Evolutionary conservation across 2,329 filamentous ascomycete species (phyloP).

Genomic region (Aureobasidium sp.): DNA sequence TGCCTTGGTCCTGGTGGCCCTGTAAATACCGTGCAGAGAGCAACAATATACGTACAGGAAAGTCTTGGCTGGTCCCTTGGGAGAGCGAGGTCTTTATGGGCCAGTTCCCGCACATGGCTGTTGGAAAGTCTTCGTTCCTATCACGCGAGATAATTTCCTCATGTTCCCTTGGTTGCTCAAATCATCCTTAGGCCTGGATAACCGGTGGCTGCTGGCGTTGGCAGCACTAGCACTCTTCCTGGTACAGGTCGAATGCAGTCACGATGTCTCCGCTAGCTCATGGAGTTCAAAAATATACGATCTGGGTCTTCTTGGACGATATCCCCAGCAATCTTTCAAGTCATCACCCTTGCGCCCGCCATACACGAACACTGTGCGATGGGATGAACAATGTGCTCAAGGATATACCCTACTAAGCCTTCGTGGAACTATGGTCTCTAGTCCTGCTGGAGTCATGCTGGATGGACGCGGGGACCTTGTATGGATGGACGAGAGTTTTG

Average conservation of each 20-base stretch:
- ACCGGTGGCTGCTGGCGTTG: neutral
- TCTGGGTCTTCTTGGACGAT: constrained; percentile 3
- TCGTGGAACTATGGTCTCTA: constrained; percentile 26
- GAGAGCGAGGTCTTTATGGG: neutral
- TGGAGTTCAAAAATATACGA: neutral
- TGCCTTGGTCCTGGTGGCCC: neutral
- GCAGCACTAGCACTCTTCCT: neutral
- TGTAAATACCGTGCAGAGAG: too few species aligned
- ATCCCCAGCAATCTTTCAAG: neutral
- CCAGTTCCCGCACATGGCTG: neutral
- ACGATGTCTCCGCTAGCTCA: neutral
- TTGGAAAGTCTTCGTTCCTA: neutral
- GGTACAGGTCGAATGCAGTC: neutral
- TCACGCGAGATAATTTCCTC: neutral
- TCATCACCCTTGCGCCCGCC: neutral
- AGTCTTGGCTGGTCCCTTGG: neutral
- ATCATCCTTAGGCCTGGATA: neutral
- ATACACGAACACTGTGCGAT: constrained; percentile 18
- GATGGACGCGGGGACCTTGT: constrained; percentile 28
- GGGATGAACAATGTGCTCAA: constrained; percentile 26
- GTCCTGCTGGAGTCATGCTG: constrained; percentile 23
- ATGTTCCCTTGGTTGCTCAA: neutral
- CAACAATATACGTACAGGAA: neutral
- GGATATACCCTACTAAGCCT: constrained; percentile 27
- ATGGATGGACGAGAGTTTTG: constrained; percentile 29